Percentiles rank a stretch among this genome's conserved stretches.
Evolutionary conservation across 139 green algal genomes (phyloP).

Genomic region (Yamagishiella unicocca): DNA sequence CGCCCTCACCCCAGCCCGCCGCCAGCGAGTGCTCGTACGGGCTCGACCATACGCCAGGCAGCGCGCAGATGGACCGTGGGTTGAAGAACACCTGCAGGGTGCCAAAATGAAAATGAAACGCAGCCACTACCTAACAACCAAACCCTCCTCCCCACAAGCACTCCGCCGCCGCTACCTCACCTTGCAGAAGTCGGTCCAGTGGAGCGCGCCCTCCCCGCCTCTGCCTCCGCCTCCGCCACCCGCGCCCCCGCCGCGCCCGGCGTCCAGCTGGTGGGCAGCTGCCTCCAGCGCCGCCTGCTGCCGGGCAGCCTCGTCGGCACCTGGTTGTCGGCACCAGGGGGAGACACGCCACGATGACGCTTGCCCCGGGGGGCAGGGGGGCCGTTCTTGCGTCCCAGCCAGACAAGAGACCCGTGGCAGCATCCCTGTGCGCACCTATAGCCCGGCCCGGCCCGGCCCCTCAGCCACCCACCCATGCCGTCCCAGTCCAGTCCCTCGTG

Average conservation of each 20-base stretch:
- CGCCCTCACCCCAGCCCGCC: conserved; percentile 58
- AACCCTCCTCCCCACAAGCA: neutral
- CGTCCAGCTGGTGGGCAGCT: conserved; percentile 57
- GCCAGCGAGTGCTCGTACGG: conserved; percentile 39
- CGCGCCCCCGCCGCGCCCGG: neutral
- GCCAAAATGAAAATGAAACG: neutral
- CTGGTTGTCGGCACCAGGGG: no score
- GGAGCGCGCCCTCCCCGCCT: conserved; percentile 35
- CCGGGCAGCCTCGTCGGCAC: conserved; percentile 15
- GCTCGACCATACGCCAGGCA: conserved; percentile 71
- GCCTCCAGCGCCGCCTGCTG: conserved; percentile 56
- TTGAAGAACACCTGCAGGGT: conserved; percentile 56
- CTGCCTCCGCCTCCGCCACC: conserved; percentile 25
- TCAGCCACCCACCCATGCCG: neutral
- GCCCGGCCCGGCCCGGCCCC: neutral
- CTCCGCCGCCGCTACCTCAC: conserved; percentile 2
- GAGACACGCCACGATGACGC: no score
- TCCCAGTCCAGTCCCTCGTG: conserved; percentile 38
- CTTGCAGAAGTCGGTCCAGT: conserved; percentile 87
- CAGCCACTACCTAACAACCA: neutral
- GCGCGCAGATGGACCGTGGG: conserved; percentile 56
- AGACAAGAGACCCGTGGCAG: no score
- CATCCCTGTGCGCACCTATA: no score
- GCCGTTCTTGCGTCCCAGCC: no score
- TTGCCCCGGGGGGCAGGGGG: no score